Base-by-base conservation (phyloP, 2,329 filamentous ascomycete genomes). In the Pseudocercospora ulei region DNA sequence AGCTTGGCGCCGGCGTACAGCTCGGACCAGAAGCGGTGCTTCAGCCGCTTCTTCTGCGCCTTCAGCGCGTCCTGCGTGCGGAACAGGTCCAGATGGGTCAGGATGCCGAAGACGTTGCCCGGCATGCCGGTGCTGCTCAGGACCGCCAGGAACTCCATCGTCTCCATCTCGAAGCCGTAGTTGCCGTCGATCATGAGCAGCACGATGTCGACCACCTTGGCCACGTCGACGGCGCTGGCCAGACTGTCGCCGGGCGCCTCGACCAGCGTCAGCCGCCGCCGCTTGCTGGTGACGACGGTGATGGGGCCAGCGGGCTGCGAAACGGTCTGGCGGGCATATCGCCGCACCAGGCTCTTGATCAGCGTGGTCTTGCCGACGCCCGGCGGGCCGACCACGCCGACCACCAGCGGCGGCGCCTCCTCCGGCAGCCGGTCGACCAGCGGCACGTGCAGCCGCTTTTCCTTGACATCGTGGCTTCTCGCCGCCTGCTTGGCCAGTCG, bases 111-210 rank as follows among this genome's bases (percentile, higher is more conserved):
- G 23, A 98, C 87, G 55, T 98, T 98, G 49, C 90, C 88, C 0
- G 92, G 90, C 88, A 98, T 96, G 62, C 90, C 90, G 18, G 83
- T 93, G 2, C 85, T 77, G n/a, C 83, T 81, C 35, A 98, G 69
- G 11, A 95, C 79, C 54, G 95, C 96, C 57, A 98, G 68, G 46
- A 98, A 98, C 64, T 98, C 90, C 90, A 98, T 98, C 0, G 90
- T 98, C 71, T 98, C 90, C 90, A 98, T 98, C 65, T 98, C 90
- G 58, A 98, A 98, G 8, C 90, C 92, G 56, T 82, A 98, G 65
- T 96, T 96, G 39, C 90, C 92, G 59, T 98, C 90, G 53, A 98
- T 98, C 83, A 98, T 90, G 40, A 98, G 73, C 34, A 98, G 71
- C 4, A 96, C 84, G 55, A 98, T 95, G 61, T 98, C 90, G 11